A percentile compares a stretch with the other conserved stretches of the same genome.
Evolutionary conservation across 2,329 filamentous ascomycete genomes (phyloP).

Genomic region (Alternaria angustiovoidea): DNA sequence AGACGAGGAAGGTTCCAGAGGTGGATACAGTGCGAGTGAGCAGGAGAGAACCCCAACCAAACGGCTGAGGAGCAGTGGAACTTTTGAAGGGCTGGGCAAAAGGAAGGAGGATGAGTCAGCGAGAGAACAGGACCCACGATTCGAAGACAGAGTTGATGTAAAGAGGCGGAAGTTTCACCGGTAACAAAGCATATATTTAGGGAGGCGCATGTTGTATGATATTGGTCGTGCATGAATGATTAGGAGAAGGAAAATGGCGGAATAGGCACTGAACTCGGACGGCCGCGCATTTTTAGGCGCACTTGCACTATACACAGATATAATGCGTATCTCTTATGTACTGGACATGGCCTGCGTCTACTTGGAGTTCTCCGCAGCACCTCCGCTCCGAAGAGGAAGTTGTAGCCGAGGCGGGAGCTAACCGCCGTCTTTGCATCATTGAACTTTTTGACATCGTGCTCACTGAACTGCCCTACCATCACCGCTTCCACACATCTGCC

Average conservation of each 20-base stretch:
- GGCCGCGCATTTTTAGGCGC: background rate
- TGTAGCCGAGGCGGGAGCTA: slow-evolving; percentile 35
- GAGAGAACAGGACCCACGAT: slow-evolving; percentile 11
- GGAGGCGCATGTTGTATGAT: background rate
- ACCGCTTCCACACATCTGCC: background rate
- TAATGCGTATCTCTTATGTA: background rate
- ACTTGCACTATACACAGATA: background rate
- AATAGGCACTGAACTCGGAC: background rate
- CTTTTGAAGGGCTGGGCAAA: slow-evolving; percentile 33
- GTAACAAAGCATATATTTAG: background rate
- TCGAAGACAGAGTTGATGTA: slow-evolving; percentile 19
- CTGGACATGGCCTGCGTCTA: background rate
- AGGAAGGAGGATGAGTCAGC: slow-evolving; percentile 24
- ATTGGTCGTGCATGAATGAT: background rate
- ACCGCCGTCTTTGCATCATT: slow-evolving; percentile 38
- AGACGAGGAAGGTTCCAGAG: slow-evolving; percentile 22
- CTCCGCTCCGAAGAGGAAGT: slow-evolving; percentile 25
- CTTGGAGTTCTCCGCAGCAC: slow-evolving; percentile 11
- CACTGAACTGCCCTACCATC: background rate
- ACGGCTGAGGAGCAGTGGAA: slow-evolving; percentile 35
- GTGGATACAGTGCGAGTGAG: slow-evolving; percentile 19
- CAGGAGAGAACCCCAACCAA: slow-evolving; percentile 35
- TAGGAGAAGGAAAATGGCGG: background rate
- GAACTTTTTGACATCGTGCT: slow-evolving; percentile 32
- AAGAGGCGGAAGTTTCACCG: slow-evolving; percentile 29